phyloP scores from a whole-genome alignment of 805 yeast genomes.

The Metschnikowia proteae region DNA sequence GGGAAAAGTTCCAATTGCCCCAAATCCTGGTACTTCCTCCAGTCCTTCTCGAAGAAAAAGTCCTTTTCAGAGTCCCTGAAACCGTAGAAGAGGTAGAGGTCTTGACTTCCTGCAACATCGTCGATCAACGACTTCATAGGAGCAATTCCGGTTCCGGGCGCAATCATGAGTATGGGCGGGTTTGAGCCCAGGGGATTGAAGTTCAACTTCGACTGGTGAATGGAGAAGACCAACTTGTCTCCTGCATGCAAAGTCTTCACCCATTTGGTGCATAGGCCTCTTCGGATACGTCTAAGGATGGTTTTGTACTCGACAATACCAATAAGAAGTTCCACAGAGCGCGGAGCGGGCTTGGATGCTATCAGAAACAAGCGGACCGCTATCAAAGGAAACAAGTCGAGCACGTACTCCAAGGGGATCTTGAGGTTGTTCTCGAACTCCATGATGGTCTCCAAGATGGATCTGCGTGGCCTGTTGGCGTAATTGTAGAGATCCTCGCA shows the following conservation, averaged over 20 bases:
- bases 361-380: conserved; percentile 84
- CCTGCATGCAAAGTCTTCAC: conserved; percentile 47
- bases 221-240: conserved; percentile 49
- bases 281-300: conserved; percentile 65
- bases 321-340: conserved; percentile 60
- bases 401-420: conserved; percentile 70
- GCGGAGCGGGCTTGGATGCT: conserved; percentile 53
- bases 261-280: conserved; percentile 83
- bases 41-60: conserved; percentile 56
- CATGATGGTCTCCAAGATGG: conserved; percentile 73
- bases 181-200: conserved; percentile 20
- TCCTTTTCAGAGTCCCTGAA: conserved; percentile 66
- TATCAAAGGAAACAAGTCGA: conserved; percentile 75
- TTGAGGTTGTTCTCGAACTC: conserved; percentile 72
- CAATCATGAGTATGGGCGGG: conserved; percentile 61
- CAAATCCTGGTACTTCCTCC: conserved; percentile 37
- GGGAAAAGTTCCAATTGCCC: conserved; percentile 36
- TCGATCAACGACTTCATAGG: conserved; percentile 77
- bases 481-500: conserved; percentile 83
- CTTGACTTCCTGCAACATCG: conserved; percentile 25
- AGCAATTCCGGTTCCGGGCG: conserved; percentile 97
- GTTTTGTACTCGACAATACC: conserved; percentile 89
- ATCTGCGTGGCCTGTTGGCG: conserved; percentile 89
- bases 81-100: conserved; percentile 66
- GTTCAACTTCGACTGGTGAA: conserved; percentile 45